Percentiles rank a stretch among this genome's conserved stretches.
These are phyloP conservation scores for Microthyrium microscopicum DNA, from an alignment of 2,329 filamentous ascomycete genomes.

Conservation along the genomic window DNA sequence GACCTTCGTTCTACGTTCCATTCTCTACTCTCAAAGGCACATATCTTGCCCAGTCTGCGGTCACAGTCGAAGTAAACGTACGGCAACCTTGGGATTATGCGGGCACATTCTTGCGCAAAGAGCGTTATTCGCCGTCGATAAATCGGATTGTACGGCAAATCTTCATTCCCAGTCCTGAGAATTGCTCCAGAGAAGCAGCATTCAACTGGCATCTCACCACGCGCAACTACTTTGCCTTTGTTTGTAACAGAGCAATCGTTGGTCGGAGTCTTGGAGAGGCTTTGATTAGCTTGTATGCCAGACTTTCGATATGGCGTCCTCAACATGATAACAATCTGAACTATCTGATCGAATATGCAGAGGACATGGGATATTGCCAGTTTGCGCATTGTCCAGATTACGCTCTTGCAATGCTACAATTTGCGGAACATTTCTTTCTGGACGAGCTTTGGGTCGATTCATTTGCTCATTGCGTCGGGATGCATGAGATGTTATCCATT, in stretches of 20 bases:
- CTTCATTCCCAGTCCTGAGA: constrained; percentile 50
- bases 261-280: constrained; percentile 48
- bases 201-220: constrained; percentile 50
- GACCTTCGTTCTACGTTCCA: constrained; percentile 51
- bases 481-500: constrained; percentile 44
- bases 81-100: too few relatives aligned
- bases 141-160: constrained; percentile 30
- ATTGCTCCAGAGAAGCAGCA: constrained; percentile 34
- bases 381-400: constrained; percentile 50
- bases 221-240: constrained; percentile 61
- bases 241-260: constrained; percentile 48
- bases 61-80: constrained; percentile 8
- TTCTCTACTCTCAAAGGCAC: constrained; percentile 39
- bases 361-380: constrained; percentile 52
- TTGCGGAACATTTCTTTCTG: constrained; percentile 50
- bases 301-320: constrained; percentile 45
- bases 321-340: constrained; percentile 37
- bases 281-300: constrained; percentile 46
- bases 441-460: constrained; percentile 54
- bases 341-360: constrained; percentile 49
- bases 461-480: constrained; percentile 63
- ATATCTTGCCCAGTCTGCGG: constrained; percentile 20
- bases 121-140: constrained; percentile 5
- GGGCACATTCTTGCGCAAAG: constrained; percentile 1
- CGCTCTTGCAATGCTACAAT: constrained; percentile 48